These are phyloP conservation scores for Metschnikowia borealis DNA, from an alignment of 805 yeast species.

Conservation along the genomic window DNA sequence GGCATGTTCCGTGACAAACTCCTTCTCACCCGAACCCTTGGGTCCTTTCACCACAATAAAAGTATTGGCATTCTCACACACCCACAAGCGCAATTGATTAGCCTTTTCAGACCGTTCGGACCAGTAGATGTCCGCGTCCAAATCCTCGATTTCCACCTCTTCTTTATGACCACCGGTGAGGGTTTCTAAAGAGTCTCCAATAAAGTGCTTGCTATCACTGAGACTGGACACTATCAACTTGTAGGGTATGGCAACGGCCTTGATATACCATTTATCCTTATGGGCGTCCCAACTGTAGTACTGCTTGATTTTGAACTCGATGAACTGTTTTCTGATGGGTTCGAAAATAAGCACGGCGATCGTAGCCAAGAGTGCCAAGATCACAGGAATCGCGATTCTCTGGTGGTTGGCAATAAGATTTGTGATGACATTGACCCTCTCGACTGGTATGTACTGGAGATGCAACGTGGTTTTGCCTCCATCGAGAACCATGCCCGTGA, in stretches of 20 bases:
- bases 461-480: slow-evolving; percentile 57
- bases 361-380: slow-evolving; percentile 76
- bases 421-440: slow-evolving; percentile 48
- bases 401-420: slow-evolving; percentile 71
- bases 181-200: slow-evolving; percentile 26
- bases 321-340: slow-evolving; percentile 81
- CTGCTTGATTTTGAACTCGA: slow-evolving; percentile 67
- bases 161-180: slow-evolving; percentile 14
- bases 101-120: slow-evolving; percentile 65
- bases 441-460: slow-evolving; percentile 62
- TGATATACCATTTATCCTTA: slow-evolving; percentile 31
- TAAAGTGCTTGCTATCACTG: slow-evolving; percentile 31
- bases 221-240: slow-evolving; percentile 23
- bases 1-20: slow-evolving; percentile 66
- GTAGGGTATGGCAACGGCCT: slow-evolving; percentile 27
- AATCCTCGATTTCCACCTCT: slow-evolving; percentile 15
- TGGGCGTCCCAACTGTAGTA: slow-evolving; percentile 50
- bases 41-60: slow-evolving; percentile 91
- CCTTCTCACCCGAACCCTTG: slow-evolving; percentile 90
- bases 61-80: slow-evolving; percentile 84
- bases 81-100: slow-evolving; percentile 69
- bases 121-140: slow-evolving; percentile 48
- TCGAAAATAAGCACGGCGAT: slow-evolving; percentile 84
- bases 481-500: slow-evolving; percentile 69
- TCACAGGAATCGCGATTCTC: slow-evolving; percentile 73